Percentiles rank a stretch among this genome's conserved stretches.
phyloP scores from a whole-genome alignment of 2,329 filamentous ascomycete species.

The Domatiomyces globalis region DNA sequence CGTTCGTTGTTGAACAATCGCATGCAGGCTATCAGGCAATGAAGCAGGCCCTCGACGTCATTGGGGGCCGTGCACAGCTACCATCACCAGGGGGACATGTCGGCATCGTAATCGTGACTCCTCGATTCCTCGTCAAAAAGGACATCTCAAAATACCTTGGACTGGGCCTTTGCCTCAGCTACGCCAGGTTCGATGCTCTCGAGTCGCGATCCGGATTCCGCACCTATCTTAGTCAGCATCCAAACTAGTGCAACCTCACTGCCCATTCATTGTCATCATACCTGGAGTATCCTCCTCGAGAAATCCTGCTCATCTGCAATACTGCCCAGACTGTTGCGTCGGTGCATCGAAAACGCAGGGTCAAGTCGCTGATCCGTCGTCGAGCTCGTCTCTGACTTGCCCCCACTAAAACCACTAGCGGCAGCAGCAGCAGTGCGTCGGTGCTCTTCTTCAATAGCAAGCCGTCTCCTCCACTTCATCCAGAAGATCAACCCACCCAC shows the following conservation, averaged over 20 bases:
- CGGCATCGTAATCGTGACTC: not conserved
- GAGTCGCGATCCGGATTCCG: constrained; percentile 16
- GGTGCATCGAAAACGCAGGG: constrained; percentile 63
- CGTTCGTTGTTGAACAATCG: not conserved
- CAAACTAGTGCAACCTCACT: not conserved
- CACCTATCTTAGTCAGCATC: constrained; percentile 7
- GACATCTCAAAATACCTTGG: not conserved
- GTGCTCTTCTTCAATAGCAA: constrained; percentile 70
- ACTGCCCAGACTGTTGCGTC: constrained; percentile 82
- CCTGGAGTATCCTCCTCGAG: constrained; percentile 87
- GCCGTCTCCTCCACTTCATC: constrained; percentile 60
- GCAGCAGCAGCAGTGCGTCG: constrained; percentile 48
- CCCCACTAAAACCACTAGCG: constrained; percentile 51
- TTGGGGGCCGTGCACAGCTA: not conserved
- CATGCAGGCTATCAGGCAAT: not conserved
- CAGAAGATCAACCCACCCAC: constrained; percentile 58
- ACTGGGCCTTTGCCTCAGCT: not conserved
- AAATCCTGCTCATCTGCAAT: constrained; percentile 97
- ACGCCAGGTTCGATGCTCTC: constrained; percentile 10
- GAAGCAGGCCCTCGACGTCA: not conserved
- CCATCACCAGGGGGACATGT: not conserved
- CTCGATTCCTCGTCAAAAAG: not conserved
- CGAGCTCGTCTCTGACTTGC: constrained; percentile 49
- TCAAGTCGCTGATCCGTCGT: constrained; percentile 76
- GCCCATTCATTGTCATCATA: constrained; percentile 32